phyloP scores from a whole-genome alignment of 345 rosid genomes.

The Pelargonium nanum region DNA sequence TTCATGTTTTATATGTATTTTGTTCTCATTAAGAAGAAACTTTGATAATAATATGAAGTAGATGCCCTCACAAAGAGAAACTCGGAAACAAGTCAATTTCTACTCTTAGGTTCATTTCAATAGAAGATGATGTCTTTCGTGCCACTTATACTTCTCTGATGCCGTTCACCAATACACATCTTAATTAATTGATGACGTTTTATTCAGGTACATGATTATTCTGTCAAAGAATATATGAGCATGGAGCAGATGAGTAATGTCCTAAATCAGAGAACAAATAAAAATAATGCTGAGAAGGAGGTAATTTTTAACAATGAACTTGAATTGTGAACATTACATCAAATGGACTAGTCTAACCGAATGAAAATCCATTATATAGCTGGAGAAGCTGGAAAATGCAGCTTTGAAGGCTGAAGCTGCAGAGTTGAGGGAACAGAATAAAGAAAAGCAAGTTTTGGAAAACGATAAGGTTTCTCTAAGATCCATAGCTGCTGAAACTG shows the following conservation, averaged over 20 bases:
- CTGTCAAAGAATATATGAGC: slow-evolving; percentile 42
- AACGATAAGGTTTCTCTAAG: slow-evolving; percentile 77
- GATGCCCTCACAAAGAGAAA: background rate
- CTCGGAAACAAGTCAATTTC: background rate
- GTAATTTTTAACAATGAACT: background rate
- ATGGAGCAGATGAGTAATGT: slow-evolving; percentile 24
- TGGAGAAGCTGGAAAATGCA: slow-evolving; percentile 68
- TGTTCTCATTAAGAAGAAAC: no score
- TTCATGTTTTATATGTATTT: no score
- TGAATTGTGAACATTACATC: background rate
- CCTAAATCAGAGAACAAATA: slow-evolving; percentile 15
- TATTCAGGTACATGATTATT: slow-evolving; percentile 40
- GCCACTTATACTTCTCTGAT: background rate
- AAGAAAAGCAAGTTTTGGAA: slow-evolving; percentile 74
- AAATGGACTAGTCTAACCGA: background rate
- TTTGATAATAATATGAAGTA: no score
- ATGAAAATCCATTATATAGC: slow-evolving; percentile 31
- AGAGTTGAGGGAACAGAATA: slow-evolving; percentile 59
- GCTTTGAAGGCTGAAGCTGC: slow-evolving; percentile 74
- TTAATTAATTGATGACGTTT: background rate
- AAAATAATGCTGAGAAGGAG: slow-evolving; percentile 21
- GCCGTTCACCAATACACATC: background rate
- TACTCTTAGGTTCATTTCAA: background rate
- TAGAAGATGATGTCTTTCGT: background rate
- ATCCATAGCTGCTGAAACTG: slow-evolving; percentile 73